These are phyloP conservation scores for Luffa aegyptiaca DNA, from an alignment of 306 rosid genomes.

Conservation along the genomic window DNA sequence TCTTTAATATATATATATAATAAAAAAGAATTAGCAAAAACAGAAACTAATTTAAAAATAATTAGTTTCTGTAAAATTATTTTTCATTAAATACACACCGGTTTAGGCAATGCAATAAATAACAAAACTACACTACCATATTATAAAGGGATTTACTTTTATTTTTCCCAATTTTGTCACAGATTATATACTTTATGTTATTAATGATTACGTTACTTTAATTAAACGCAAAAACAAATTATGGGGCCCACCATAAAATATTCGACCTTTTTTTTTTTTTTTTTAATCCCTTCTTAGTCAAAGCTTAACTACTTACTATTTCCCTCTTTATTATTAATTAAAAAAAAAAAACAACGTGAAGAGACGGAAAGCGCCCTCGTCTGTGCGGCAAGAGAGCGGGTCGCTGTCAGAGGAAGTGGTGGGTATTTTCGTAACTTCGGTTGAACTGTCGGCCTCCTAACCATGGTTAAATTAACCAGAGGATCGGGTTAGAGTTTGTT, in stretches of 20 bases:
- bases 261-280: background rate
- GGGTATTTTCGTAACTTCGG: constrained; percentile 12
- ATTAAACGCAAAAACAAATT: background rate
- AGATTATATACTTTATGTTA: background rate
- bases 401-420: background rate
- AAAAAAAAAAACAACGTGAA: background rate
- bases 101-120: background rate
- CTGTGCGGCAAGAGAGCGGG: background rate
- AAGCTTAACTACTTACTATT: constrained; percentile 4
- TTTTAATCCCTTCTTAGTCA: background rate
- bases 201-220: constrained; percentile 6
- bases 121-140: background rate
- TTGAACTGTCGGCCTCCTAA: constrained; percentile 57
- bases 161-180: background rate
- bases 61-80: background rate
- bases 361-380: background rate
- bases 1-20: too few relatives aligned
- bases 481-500: constrained; percentile 26
- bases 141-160: background rate
- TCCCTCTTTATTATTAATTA: background rate
- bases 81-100: background rate
- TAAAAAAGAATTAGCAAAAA: background rate
- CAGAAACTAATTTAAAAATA: background rate
- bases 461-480: constrained; percentile 51
- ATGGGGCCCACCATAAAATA: background rate